These are phyloP conservation scores for Cenchrus americanus DNA, from an alignment of 176 grass and related monocot genomes.

Conservation along the genomic window DNA sequence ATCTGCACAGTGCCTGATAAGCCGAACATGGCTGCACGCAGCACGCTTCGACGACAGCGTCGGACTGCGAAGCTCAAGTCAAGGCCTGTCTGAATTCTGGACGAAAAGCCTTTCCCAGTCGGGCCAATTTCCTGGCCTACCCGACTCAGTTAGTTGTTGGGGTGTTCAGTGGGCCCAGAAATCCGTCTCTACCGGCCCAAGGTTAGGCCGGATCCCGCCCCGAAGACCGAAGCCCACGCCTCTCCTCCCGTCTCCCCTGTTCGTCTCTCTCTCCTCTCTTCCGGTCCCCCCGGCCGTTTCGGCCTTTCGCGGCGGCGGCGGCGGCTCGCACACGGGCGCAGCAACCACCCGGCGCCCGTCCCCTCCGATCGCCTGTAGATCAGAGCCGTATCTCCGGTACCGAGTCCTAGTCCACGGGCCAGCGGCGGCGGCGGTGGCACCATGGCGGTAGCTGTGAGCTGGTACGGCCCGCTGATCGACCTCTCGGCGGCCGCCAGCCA, in stretches of 20 bases:
- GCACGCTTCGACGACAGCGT: too few relatives aligned
- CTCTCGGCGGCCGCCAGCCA: conserved; percentile 60
- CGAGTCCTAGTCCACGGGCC: background rate
- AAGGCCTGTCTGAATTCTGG: background rate
- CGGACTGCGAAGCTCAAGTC: too few relatives aligned
- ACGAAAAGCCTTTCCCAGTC: background rate
- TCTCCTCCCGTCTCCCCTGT: too few relatives aligned
- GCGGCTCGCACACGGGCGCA: background rate
- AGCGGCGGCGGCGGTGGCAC: background rate
- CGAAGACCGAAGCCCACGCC: too few relatives aligned
- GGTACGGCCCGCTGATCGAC: conserved; percentile 81
- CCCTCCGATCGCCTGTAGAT: background rate
- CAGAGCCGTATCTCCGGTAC: background rate
- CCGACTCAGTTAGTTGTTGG: too few relatives aligned
- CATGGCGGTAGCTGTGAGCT: conserved; percentile 56
- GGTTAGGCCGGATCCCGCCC: background rate
- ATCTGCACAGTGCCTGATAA: too few relatives aligned
- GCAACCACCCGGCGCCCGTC: background rate
- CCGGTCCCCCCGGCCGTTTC: background rate
- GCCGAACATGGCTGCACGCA: too few relatives aligned
- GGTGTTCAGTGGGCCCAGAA: background rate
- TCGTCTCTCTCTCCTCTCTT: too few relatives aligned
- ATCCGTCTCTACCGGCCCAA: background rate
- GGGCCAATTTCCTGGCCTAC: background rate
- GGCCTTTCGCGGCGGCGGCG: background rate